Conservation (phyloP, 1,284 basidiomycete genomes). For the Moesziomyces parantarcticus region DNA sequence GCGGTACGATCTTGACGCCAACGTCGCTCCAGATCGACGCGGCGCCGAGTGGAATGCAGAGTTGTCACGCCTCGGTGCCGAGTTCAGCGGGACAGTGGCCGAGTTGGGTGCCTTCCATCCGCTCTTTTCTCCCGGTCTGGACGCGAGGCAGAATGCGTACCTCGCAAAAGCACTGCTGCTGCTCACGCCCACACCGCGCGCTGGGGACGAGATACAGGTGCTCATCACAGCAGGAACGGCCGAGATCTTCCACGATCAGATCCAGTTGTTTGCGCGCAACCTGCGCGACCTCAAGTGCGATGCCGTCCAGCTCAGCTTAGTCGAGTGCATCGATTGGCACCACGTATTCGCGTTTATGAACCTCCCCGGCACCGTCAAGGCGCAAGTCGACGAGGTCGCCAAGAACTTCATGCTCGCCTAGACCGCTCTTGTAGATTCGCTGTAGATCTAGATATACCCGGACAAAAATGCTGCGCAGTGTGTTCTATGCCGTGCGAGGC, state of each 20-base stretch:
- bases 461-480: too few species aligned
- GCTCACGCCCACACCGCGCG: neutral
- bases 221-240: slow-evolving; percentile 22
- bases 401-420: slow-evolving; percentile 34
- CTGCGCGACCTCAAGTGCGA: slow-evolving; percentile 3
- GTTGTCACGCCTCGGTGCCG: slow-evolving; percentile 10
- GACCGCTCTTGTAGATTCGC: neutral
- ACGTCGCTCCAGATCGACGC: neutral
- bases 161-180: slow-evolving; percentile 23
- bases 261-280: slow-evolving; percentile 15
- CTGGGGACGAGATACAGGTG: slow-evolving; percentile 7
- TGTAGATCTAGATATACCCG: too few species aligned
- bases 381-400: slow-evolving; percentile 26
- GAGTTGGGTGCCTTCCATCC: slow-evolving; percentile 35
- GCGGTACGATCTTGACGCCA: slow-evolving; percentile 14
- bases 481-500: neutral
- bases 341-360: slow-evolving; percentile 38
- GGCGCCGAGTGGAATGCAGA: neutral
- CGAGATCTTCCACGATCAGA: slow-evolving; percentile 33
- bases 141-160: slow-evolving; percentile 14
- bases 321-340: slow-evolving; percentile 35
- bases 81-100: slow-evolving; percentile 16
- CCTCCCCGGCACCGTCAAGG: slow-evolving; percentile 29
- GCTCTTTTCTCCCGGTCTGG: slow-evolving; percentile 20
- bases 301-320: slow-evolving; percentile 19